Evolutionary conservation across 2,329 filamentous ascomycete species (phyloP), one percentile per base, ranked within the genome.

Genomic region (Thelonectria blattea): DNA sequence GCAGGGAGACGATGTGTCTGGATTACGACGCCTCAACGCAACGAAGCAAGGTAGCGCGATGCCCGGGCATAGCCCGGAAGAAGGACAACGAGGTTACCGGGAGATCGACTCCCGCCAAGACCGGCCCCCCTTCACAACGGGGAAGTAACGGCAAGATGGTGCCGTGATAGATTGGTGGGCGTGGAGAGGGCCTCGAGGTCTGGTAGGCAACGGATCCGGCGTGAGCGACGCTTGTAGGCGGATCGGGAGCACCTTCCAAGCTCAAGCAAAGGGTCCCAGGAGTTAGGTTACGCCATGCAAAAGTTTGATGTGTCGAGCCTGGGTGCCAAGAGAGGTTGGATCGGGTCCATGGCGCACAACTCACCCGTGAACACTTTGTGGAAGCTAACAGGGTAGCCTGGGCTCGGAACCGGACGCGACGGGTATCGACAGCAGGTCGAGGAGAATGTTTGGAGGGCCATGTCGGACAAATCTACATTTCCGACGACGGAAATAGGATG

Each of bases 1-100:
- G 24, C 63, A 65, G 20, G 71, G 69, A 50, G 67, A 72, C 37
- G 68, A 72, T 53, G 60, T 27, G 42, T 54, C 65, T 42, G 53
- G 42, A 47, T 52, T 60, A 20, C 53, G 30, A 42, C 14, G 42
- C 39, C 42, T 39, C 9, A 4, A 32, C 4, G 10, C 6, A 9
- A 18, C 34, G 15, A 55, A 32, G 6, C 17, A 48, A 42, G 15
- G 45, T 17, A 22, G 32, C n/a, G 6, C n/a, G 11, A 48, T 27
- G 39, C 11, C 27, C 32, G 24, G 17, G 15, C 17, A 20, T 18
- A 17, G 39, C 48, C 32, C 20, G 30, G 30, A 41, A 24, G 27
- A n/a, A 37, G 37, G 37, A 15, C n/a, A 12, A 27, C 18, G 27
- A 37, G 57, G 4, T 12, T 11, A 18, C 9, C 30, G 20, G 37